These are phyloP conservation scores for Aspergillus brunneoviolaceus DNA, from an alignment of 2,329 filamentous ascomycete genomes.

Conservation along the genomic window DNA sequence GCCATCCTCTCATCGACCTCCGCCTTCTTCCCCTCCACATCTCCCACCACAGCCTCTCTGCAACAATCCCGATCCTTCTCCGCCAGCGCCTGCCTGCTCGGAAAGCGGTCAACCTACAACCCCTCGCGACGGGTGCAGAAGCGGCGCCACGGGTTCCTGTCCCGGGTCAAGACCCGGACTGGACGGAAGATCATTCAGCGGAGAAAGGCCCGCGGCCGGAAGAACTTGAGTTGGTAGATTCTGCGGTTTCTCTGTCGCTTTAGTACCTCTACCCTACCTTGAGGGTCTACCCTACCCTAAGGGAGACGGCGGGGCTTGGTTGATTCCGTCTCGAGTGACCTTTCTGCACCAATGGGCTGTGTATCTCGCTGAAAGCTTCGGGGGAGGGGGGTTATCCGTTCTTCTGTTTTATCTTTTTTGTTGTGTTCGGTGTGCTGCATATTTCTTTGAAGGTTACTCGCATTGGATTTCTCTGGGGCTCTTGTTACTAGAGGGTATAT, in stretches of 20 bases:
- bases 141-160: conserved; percentile 60
- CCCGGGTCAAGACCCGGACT: conserved; percentile 52
- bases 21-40: neutral
- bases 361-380: too few relatives aligned
- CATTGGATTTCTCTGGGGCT: too few relatives aligned
- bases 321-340: neutral
- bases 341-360: neutral
- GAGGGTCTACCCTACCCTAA: too few relatives aligned
- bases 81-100: conserved; percentile 43
- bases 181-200: conserved; percentile 56
- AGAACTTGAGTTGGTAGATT: conserved; percentile 52
- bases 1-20: conserved; percentile 3
- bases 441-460: too few relatives aligned
- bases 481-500: too few relatives aligned
- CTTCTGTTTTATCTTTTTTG: too few relatives aligned
- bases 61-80: conserved; percentile 43
- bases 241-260: too few relatives aligned
- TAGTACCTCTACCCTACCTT: too few relatives aligned
- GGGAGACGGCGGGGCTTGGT: too few relatives aligned
- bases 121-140: conserved; percentile 62
- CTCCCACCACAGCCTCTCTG: conserved; percentile 21
- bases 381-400: too few relatives aligned
- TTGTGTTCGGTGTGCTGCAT: too few relatives aligned
- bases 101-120: conserved; percentile 56
- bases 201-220: conserved; percentile 55